Conservation (phyloP, 345 rosid genomes). For the Syzygium aromaticum region DNA sequence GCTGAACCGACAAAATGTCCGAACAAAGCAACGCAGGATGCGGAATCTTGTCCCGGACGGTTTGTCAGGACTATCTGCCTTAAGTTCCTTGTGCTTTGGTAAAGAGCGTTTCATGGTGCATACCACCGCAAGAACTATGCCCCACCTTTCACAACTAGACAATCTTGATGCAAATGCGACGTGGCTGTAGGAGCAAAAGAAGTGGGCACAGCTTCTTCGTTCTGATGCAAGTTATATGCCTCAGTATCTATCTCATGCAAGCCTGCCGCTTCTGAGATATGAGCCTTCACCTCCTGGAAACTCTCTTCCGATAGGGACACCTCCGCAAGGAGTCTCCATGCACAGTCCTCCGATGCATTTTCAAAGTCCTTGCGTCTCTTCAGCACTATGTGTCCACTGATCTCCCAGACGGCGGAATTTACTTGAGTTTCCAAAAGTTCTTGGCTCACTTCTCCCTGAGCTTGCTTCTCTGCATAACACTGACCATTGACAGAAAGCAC, state of each 20-base stretch:
- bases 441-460: constrained; percentile 30
- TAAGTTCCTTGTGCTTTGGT: neutral
- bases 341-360: constrained; percentile 34
- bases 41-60: neutral
- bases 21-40: neutral
- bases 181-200: neutral
- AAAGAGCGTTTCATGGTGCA: neutral
- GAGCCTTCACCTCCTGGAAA: constrained; percentile 30
- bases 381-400: constrained; percentile 41
- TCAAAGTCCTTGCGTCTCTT: constrained; percentile 36
- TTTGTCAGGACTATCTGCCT: neutral
- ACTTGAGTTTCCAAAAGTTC: constrained; percentile 41
- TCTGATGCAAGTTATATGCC: neutral
- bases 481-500: neutral
- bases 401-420: constrained; percentile 51
- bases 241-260: constrained; percentile 2
- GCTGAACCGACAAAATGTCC: neutral
- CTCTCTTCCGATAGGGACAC: constrained; percentile 45
- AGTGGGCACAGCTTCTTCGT: constrained; percentile 5
- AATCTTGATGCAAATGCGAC: constrained; percentile 1
- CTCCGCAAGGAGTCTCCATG: constrained; percentile 36
- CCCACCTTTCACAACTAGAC: constrained; percentile 5
- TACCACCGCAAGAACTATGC: neutral
- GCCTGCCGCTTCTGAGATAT: constrained; percentile 21
- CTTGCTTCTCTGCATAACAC: constrained; percentile 53